phyloP scores from a whole-genome alignment of 345 rosid species.

The Gossypium herbaceum region DNA sequence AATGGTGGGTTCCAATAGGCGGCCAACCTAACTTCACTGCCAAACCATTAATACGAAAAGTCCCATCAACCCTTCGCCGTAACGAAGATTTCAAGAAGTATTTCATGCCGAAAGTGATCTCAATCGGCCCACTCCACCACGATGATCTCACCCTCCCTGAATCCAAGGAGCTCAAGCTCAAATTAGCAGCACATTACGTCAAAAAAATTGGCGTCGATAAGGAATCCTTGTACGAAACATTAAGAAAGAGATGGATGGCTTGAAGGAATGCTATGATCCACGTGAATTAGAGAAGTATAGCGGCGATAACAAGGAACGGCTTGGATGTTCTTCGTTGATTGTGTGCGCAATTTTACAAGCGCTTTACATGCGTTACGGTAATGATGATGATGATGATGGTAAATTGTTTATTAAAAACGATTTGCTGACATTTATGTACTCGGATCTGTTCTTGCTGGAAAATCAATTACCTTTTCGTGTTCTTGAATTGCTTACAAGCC shows the following conservation, averaged over 20 bases:
- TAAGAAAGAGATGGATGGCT: not conserved
- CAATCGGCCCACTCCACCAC: conserved; percentile 28
- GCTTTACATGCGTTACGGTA: too few relatives aligned
- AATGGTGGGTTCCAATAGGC: too few relatives aligned
- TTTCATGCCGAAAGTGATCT: conserved; percentile 17
- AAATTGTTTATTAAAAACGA: not conserved
- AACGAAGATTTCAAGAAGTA: not conserved
- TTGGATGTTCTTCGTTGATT: not conserved
- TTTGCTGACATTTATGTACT: not conserved
- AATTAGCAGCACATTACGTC: not conserved
- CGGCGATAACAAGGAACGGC: not conserved
- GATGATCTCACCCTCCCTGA: not conserved
- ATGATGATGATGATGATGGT: rapidly evolving
- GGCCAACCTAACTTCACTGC: too few relatives aligned
- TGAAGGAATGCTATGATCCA: conserved; percentile 12
- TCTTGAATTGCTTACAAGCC: not conserved
- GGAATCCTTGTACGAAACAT: not conserved
- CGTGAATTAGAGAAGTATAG: not conserved
- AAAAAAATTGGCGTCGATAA: too few relatives aligned
- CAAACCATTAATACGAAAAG: conserved; percentile 8
- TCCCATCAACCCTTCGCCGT: not conserved
- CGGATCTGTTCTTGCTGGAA: conserved; percentile 29
- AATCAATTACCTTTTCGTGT: conserved; percentile 28
- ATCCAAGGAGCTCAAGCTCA: conserved; percentile 9
- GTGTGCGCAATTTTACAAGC: too few relatives aligned